Evolutionary conservation across 768 basidiomycete genomes (phyloP).

Genomic region (Phylloporus sp.): DNA sequence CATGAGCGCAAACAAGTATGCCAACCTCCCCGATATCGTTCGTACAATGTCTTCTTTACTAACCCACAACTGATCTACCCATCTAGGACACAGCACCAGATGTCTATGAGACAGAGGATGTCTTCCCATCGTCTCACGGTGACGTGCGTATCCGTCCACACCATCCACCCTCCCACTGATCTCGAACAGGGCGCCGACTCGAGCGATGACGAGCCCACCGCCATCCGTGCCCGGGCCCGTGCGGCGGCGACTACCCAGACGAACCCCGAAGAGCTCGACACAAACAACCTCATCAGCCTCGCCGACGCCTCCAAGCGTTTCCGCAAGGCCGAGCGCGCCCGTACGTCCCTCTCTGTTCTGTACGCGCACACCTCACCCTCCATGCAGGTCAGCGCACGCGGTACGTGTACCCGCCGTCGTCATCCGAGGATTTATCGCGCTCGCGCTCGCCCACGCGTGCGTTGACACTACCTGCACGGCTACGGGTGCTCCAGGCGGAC

Average conservation of each 20-base stretch:
- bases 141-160: slow-evolving; percentile 39
- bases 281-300: slow-evolving; percentile 55
- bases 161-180: neutral
- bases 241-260: slow-evolving; percentile 34
- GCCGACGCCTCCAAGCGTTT: slow-evolving; percentile 72
- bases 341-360: slow-evolving; percentile 31
- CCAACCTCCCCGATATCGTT: slow-evolving; percentile 89
- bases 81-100: slow-evolving; percentile 84
- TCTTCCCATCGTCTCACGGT: slow-evolving; percentile 49
- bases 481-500: slow-evolving; percentile 72
- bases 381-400: slow-evolving; percentile 44
- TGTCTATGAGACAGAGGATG: slow-evolving; percentile 89
- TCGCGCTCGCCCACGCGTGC: slow-evolving; percentile 32
- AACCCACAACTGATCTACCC: slow-evolving; percentile 1
- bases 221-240: slow-evolving; percentile 33
- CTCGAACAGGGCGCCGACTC: slow-evolving; percentile 53
- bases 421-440: slow-evolving; percentile 37
- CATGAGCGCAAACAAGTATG: slow-evolving; percentile 77
- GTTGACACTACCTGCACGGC: slow-evolving; percentile 51
- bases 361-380: neutral
- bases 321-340: slow-evolving; percentile 63
- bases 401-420: slow-evolving; percentile 70
- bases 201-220: slow-evolving; percentile 59
- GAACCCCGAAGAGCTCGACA: slow-evolving; percentile 66
- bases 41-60: slow-evolving; percentile 24